These are phyloP conservation scores for Eutrema heterophyllum DNA, from an alignment of 345 rosid species.

Conservation along the genomic window DNA sequence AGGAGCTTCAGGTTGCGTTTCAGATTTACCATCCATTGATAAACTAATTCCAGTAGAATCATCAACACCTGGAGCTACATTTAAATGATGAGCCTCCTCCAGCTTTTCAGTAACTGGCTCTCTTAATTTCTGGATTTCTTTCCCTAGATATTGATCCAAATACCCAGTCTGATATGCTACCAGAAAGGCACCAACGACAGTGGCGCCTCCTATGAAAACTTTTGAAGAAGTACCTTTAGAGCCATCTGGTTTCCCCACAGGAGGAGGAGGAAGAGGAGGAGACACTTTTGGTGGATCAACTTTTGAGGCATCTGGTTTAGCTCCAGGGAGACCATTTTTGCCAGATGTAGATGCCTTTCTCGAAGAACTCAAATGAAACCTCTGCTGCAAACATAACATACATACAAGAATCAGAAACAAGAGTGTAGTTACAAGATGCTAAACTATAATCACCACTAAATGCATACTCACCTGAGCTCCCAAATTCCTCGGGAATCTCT, in stretches of 20 bases:
- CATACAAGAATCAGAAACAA: constrained; percentile 5
- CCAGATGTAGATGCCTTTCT: constrained; percentile 49
- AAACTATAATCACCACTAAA: neutral
- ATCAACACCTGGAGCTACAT: constrained; percentile 25
- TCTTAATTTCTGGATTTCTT: constrained; percentile 28
- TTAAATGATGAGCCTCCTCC: constrained; percentile 30
- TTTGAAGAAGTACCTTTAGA: constrained; percentile 39
- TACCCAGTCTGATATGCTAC: constrained; percentile 57
- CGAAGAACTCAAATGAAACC: constrained; percentile 38
- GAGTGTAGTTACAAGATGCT: neutral
- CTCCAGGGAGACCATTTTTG: constrained; percentile 38
- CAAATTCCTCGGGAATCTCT: constrained; percentile 45
- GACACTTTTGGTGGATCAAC: no score
- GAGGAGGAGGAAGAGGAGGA: constrained; percentile 25
- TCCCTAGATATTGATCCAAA: constrained; percentile 46
- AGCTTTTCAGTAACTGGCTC: constrained; percentile 17
- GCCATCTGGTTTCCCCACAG: constrained; percentile 41
- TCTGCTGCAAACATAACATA: constrained; percentile 31
- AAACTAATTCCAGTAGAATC: constrained; percentile 30
- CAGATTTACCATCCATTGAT: constrained; percentile 32
- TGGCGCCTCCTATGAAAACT: constrained; percentile 46
- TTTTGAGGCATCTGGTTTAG: constrained; percentile 30
- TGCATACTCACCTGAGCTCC: constrained; percentile 41
- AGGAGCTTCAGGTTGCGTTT: constrained; percentile 28
- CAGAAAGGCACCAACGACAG: constrained; percentile 43